Percentiles rank a stretch among this genome's conserved stretches.
phyloP scores from a whole-genome alignment of 768 basidiomycete species.

The Psilocybe sp. region DNA sequence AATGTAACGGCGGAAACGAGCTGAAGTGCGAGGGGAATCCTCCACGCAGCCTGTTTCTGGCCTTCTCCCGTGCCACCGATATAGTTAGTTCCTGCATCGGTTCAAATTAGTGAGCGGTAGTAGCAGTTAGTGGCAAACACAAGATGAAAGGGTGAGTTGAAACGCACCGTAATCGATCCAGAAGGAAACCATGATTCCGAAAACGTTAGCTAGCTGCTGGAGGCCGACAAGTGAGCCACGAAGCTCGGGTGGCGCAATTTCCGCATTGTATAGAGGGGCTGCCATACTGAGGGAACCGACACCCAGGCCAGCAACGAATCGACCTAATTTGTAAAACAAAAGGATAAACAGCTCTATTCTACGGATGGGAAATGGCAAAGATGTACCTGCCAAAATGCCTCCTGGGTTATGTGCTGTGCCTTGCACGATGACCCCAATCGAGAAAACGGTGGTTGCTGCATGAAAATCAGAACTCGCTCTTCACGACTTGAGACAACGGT shows the following conservation, averaged over 20 bases:
- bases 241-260: conserved; percentile 77
- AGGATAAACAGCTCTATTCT: background rate
- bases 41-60: conserved; percentile 73
- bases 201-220: conserved; percentile 80
- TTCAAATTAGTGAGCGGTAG: too few relatives aligned
- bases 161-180: conserved; percentile 50
- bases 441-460: conserved; percentile 56
- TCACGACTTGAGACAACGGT: too few relatives aligned
- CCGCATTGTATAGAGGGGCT: conserved; percentile 77
- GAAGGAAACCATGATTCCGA: conserved; percentile 69
- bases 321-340: conserved; percentile 30
- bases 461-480: conserved; percentile 4
- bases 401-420: conserved; percentile 52
- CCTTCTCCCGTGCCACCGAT: conserved; percentile 58
- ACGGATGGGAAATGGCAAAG: background rate
- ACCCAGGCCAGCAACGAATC: conserved; percentile 78
- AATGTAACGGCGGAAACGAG: conserved; percentile 72
- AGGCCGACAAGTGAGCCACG: conserved; percentile 78
- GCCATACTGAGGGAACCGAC: conserved; percentile 81
- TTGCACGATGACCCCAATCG: conserved; percentile 74
- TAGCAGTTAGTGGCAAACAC: conserved; percentile 30
- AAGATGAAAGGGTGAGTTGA: conserved; percentile 11
- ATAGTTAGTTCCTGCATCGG: conserved; percentile 51
- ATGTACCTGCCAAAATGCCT: conserved; percentile 60
- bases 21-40: conserved; percentile 71